Evolutionary conservation across 2,329 filamentous ascomycete genomes (phyloP), one percentile per base, ranked within the genome.

Genomic region (Paramyrothecium sp.): DNA sequence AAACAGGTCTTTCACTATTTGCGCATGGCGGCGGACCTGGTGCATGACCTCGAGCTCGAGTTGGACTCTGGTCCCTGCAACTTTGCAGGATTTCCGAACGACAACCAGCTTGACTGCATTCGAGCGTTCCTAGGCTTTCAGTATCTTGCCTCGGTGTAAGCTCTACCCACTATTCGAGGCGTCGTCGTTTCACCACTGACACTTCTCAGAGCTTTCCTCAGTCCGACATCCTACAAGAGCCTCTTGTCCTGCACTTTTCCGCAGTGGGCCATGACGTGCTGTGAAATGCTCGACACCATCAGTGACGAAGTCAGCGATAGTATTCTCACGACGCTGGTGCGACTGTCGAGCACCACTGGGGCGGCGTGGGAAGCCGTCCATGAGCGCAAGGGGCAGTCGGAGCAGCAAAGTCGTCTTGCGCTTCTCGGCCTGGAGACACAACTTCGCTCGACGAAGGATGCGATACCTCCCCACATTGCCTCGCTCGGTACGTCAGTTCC

Each of bases 1-100:
- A 80, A 71, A 58, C 79, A 82, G 44, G 70, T 75, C 1, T 70
- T 74, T 5, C 81, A 83, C 55, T 84, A 84, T 61, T 63, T 81
- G 5, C 75, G 78, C 22, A 84, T 84, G 80, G 75, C 76, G 0
- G 72, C 75, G 17, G 82, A 84, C 56, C 73, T 84, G 10, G 65
- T 80, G 8, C 71, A 70, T 10, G 81, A 84, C 55, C 72, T 84
- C 1, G 80, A 81, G 7, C 65, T 84, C 2, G 77, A 81, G 22
- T 70, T 77, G 21, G 75, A 78, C 33, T 60, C 65, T 5, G 26
- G 38, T 12, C 21, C 55, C n/a, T 21, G 33, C 16, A 1, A 33
- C 2, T 20, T 44, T 2, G 22, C 33, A 3, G 19, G 46, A 2
- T 21, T 50, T n/a, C 38, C 59, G 16, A 61, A 60, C 3, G 56